These are phyloP conservation scores for Syzygium aromaticum DNA, from an alignment of 345 rosid genomes.

Conservation along the genomic window DNA sequence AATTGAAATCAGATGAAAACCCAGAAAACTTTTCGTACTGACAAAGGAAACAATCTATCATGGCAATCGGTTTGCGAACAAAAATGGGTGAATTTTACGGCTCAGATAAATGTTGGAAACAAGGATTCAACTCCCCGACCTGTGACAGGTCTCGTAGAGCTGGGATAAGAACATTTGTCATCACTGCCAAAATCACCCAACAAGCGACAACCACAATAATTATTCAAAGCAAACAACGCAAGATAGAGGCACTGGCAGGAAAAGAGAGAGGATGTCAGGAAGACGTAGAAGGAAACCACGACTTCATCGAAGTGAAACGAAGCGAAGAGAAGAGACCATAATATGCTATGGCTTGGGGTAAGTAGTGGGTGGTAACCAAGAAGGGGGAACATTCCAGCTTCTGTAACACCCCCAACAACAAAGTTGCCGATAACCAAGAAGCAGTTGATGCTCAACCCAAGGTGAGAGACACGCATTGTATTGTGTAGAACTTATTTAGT, in stretches of 20 bases:
- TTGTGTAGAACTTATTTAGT: too few relatives aligned
- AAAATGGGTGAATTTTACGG: background rate
- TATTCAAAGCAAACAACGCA: too few relatives aligned
- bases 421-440: background rate
- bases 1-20: too few relatives aligned
- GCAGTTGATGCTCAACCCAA: background rate
- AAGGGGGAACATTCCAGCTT: background rate
- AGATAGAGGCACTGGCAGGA: too few relatives aligned
- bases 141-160: slow-evolving; percentile 45
- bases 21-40: too few relatives aligned
- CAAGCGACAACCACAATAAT: background rate
- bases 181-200: slow-evolving; percentile 4
- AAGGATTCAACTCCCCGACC: slow-evolving; percentile 20
- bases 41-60: too few relatives aligned
- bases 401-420: background rate
- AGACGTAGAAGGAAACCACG: too few relatives aligned
- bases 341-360: too few relatives aligned
- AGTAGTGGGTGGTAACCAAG: too few relatives aligned
- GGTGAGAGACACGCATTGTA: background rate
- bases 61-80: background rate
- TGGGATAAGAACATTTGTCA: slow-evolving; percentile 33
- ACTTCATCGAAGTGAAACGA: too few relatives aligned
- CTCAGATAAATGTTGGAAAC: slow-evolving; percentile 30
- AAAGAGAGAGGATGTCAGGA: too few relatives aligned
- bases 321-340: too few relatives aligned